Conservation (phyloP, 768 basidiomycete genomes). For the Boletus barrowsii region DNA sequence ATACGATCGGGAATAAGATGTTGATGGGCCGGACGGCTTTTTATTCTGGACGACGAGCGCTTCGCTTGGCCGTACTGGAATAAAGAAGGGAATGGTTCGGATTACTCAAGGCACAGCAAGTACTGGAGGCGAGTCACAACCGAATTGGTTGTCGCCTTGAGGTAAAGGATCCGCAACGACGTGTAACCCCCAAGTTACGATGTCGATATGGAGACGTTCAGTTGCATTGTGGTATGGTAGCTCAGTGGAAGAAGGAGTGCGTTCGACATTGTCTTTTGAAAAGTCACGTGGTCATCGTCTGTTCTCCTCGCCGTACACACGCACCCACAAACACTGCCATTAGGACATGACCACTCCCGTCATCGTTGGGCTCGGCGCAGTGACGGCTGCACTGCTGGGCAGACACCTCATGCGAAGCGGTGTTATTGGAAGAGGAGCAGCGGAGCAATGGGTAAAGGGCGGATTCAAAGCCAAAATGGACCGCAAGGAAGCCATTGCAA, state of each 20-base stretch:
- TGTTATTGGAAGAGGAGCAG: slow-evolving; percentile 52
- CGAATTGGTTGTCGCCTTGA: no score
- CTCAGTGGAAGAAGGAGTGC: background rate
- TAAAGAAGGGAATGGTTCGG: background rate
- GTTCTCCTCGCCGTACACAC: no score
- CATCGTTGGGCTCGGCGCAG: slow-evolving; percentile 71
- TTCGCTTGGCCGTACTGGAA: background rate
- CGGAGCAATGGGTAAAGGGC: slow-evolving; percentile 87
- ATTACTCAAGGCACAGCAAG: slow-evolving; percentile 11
- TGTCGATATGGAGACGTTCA: slow-evolving; percentile 9
- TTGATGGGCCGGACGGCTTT: background rate
- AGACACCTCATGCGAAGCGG: slow-evolving; percentile 68
- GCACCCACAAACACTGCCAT: no score
- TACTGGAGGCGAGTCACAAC: background rate
- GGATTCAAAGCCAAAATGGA: slow-evolving; percentile 98
- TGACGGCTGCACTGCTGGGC: slow-evolving; percentile 73
- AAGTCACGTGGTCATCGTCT: slow-evolving; percentile 10
- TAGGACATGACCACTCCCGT: slow-evolving; percentile 71
- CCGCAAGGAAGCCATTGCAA: slow-evolving; percentile 83
- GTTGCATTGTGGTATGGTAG: background rate
- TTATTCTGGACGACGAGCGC: slow-evolving; percentile 2
- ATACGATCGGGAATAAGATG: background rate
- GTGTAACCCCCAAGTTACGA: background rate
- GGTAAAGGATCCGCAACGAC: background rate
- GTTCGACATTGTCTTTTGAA: no score